Conservation (phyloP, 495 filamentous ascomycete species). For the Tetracladium marchalianum region DNA sequence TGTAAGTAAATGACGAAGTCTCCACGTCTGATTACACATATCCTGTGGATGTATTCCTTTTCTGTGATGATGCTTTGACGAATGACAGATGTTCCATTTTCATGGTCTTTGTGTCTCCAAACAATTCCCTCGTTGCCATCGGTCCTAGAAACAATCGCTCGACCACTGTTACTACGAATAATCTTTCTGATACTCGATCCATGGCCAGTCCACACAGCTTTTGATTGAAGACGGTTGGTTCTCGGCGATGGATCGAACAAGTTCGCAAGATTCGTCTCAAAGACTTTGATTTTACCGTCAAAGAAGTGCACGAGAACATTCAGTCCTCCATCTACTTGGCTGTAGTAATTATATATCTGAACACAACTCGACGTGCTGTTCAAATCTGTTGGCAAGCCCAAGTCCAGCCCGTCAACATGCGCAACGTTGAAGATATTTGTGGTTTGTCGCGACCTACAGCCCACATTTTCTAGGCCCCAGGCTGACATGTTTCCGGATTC, state of each 20-base stretch:
- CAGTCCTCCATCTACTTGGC: slow-evolving; percentile 48
- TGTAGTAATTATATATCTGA: slow-evolving; percentile 65
- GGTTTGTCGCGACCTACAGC: slow-evolving; percentile 56
- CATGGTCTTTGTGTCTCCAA: slow-evolving; percentile 57
- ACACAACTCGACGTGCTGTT: slow-evolving; percentile 44
- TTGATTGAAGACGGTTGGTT: slow-evolving; percentile 46
- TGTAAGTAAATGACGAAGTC: slow-evolving; percentile 76
- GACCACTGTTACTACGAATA: slow-evolving; percentile 69
- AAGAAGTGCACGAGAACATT: slow-evolving; percentile 79
- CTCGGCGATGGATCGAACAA: slow-evolving; percentile 72
- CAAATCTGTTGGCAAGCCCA: slow-evolving; percentile 49
- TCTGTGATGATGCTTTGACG: slow-evolving; percentile 63
- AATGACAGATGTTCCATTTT: slow-evolving; percentile 41
- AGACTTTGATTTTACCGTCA: slow-evolving; percentile 75
- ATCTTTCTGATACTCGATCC: slow-evolving; percentile 72
- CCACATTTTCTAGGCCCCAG: slow-evolving; percentile 88
- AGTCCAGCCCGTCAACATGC: slow-evolving; percentile 54
- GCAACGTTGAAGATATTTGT: slow-evolving; percentile 81
- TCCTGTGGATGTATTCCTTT: slow-evolving; percentile 70
- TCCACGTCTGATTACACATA: slow-evolving; percentile 63
- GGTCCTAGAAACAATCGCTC: slow-evolving; percentile 73
- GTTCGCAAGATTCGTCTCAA: slow-evolving; percentile 65
- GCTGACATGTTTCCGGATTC: slow-evolving; percentile 81
- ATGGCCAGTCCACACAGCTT: slow-evolving; percentile 74
- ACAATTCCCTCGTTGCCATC: slow-evolving; percentile 69